Evolutionary conservation across 2,329 filamentous ascomycete genomes (phyloP).

Genomic region (Verticillium tricorpus): DNA sequence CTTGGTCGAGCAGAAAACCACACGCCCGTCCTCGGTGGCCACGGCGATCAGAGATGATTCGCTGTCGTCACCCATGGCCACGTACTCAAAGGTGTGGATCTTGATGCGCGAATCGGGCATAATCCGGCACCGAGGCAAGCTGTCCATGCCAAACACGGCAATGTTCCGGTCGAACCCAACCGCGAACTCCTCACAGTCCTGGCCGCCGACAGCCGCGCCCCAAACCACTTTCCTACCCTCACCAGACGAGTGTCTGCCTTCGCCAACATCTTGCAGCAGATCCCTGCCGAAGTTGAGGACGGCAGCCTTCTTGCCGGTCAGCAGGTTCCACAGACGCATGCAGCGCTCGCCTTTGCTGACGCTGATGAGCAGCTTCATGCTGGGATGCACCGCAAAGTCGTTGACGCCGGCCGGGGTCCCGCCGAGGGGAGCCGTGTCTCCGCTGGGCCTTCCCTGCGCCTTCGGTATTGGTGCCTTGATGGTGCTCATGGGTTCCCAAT

Average conservation of each 20-base stretch:
- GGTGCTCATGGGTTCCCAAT: constrained; percentile 82
- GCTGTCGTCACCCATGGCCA: constrained; percentile 46
- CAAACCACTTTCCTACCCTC: constrained; percentile 82
- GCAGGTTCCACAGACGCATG: constrained; percentile 94
- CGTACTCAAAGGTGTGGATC: constrained; percentile 75
- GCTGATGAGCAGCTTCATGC: constrained; percentile 93
- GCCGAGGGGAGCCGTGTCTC: constrained; percentile 81
- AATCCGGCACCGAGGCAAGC: constrained; percentile 70
- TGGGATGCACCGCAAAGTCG: constrained; percentile 91
- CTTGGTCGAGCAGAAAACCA: constrained; percentile 76
- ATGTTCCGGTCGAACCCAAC: constrained; percentile 85
- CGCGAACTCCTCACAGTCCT: constrained; percentile 78
- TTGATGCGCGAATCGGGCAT: constrained; percentile 68
- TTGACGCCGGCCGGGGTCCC: constrained; percentile 85
- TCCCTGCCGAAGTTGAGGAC: constrained; percentile 79
- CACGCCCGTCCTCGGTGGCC: constrained; percentile 84
- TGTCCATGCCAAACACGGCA: constrained; percentile 84
- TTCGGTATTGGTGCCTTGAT: constrained; percentile 89
- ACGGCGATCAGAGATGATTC: constrained; percentile 62
- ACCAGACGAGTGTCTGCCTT: constrained; percentile 70
- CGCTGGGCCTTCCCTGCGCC: constrained; percentile 72
- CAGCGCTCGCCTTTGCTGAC: constrained; percentile 85
- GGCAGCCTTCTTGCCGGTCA: constrained; percentile 92
- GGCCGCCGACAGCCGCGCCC: constrained; percentile 65
- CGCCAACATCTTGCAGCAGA: constrained; percentile 69